A percentile compares a stretch with the other conserved stretches of the same genome.
Evolutionary conservation across 2,329 filamentous ascomycete species (phyloP).

Genomic region (Pseudocercospora macadamiae): DNA sequence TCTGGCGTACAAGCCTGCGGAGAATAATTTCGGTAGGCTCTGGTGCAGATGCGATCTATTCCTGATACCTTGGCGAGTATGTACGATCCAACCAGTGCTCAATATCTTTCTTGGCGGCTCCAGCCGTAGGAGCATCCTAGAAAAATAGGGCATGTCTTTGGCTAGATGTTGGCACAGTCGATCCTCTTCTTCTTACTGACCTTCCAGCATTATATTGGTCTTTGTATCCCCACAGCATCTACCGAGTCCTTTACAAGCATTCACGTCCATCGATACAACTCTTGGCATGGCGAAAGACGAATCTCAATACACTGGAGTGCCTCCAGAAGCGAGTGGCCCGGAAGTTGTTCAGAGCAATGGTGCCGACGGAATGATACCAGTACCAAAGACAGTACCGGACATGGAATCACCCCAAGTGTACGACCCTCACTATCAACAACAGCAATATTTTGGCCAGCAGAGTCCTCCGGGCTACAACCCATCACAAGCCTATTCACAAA

Average conservation of each 20-base stretch:
- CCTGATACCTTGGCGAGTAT: neutral
- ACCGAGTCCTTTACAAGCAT: too few species aligned
- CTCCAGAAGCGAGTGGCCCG: slow-evolving; percentile 4
- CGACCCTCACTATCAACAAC: neutral
- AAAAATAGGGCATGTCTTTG: neutral
- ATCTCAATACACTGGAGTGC: neutral
- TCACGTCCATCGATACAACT: too few species aligned
- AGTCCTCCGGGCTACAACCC: neutral
- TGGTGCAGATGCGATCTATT: neutral
- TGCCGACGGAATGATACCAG: slow-evolving; percentile 10
- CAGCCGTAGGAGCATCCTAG: neutral
- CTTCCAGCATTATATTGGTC: too few species aligned
- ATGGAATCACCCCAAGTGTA: slow-evolving; percentile 1
- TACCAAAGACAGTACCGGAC: neutral
- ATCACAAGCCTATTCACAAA: neutral
- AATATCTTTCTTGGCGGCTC: neutral
- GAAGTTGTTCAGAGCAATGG: slow-evolving; percentile 12
- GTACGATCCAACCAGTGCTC: neutral
- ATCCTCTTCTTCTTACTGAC: too few species aligned
- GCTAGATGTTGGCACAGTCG: neutral
- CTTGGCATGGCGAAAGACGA: neutral
- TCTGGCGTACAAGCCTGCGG: too few species aligned
- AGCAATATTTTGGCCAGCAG: neutral
- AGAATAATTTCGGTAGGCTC: neutral
- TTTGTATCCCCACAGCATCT: too few species aligned